Percentiles rank a stretch among this genome's conserved stretches.
phyloP scores from a whole-genome alignment of 768 basidiomycete genomes.

The Trametopsis cervina region DNA sequence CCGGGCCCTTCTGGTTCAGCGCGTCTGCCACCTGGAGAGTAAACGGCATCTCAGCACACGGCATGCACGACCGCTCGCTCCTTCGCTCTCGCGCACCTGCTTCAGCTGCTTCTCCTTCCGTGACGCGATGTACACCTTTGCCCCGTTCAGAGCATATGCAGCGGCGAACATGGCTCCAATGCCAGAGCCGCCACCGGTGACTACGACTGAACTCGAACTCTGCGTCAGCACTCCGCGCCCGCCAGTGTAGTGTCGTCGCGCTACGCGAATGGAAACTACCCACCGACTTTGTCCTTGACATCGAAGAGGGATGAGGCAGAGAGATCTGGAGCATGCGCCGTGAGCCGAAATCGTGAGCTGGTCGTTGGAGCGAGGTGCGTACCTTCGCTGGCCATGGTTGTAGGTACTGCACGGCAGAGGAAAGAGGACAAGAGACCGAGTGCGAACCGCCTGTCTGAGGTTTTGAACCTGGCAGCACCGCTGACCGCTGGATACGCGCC shows the following conservation, averaged over 20 bases:
- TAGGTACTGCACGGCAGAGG: neutral
- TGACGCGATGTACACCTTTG: slow-evolving; percentile 85
- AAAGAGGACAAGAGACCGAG: neutral
- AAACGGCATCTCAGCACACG: no score
- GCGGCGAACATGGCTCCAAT: slow-evolving; percentile 82
- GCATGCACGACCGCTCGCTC: no score
- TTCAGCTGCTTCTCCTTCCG: slow-evolving; percentile 75
- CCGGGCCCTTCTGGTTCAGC: slow-evolving; percentile 53
- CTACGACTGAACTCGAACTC: slow-evolving; percentile 54
- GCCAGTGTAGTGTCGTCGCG: neutral
- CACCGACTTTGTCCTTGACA: slow-evolving; percentile 68
- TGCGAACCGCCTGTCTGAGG: no score
- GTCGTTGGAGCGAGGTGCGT: no score
- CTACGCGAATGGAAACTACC: no score
- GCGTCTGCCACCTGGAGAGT: slow-evolving; percentile 32
- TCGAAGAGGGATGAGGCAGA: slow-evolving; percentile 49
- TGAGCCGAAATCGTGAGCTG: no score
- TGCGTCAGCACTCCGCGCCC: neutral
- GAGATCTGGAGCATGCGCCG: slow-evolving; percentile 33
- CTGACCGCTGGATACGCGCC: no score
- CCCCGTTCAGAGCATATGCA: slow-evolving; percentile 79
- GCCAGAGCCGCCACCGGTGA: slow-evolving; percentile 81
- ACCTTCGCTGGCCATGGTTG: neutral
- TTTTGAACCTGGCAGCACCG: no score
- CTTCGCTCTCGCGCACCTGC: slow-evolving; percentile 47